Base-by-base conservation (phyloP, 2,329 filamentous ascomycete genomes). In the Neurospora sp. region DNA sequence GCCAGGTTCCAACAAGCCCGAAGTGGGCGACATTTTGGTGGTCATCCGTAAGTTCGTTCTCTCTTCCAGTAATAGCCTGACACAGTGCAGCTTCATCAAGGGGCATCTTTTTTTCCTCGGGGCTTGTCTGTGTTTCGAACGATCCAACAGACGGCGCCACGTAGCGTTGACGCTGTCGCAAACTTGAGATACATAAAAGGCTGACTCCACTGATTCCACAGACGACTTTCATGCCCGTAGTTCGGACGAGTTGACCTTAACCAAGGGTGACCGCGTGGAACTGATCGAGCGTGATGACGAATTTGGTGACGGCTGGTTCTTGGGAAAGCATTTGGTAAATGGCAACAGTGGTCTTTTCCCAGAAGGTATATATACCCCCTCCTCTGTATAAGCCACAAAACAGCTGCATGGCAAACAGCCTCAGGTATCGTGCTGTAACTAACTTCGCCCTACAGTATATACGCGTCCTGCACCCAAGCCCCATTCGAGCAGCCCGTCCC, bases 161-260 rank as follows among this genome's bases (percentile, higher is more conserved):
- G 52, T 62, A 33, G 52, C 15, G 52, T 62, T 15, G 15, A 62
- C 23, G 28, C 23, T 33, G 52, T 62, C 52, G 33, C 52, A 42
- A 69, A 66, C 38, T n/a, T 23, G 13, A 28, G 38, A n/a, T 15
- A 68, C 15, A 62, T 46, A 67, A 43, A 46, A 46, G 15, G 66
- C 74, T 75, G 68, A 75, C 71, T 15, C 33, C 33, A 43, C 33
- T 17, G 66, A 23, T 8, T 38, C 42, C 69, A 67, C 73, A 97
- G 93, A 99, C 82, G 93, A 97, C 81, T 98, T 99, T 80, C 84
- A 90, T 75, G 94, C 95, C 70, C 90, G 96, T 75, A 96, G 93
- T 80, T 91, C 92, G 70, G 96, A 99, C 81, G 96, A 99, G 84
- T 85, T 99, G 77, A 96, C 89, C 75, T 85, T 99, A 74, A 84